These are phyloP conservation scores for Chytridium lagenaria DNA, from an alignment of 371 early-diverging fungal genomes.

Conservation along the genomic window DNA sequence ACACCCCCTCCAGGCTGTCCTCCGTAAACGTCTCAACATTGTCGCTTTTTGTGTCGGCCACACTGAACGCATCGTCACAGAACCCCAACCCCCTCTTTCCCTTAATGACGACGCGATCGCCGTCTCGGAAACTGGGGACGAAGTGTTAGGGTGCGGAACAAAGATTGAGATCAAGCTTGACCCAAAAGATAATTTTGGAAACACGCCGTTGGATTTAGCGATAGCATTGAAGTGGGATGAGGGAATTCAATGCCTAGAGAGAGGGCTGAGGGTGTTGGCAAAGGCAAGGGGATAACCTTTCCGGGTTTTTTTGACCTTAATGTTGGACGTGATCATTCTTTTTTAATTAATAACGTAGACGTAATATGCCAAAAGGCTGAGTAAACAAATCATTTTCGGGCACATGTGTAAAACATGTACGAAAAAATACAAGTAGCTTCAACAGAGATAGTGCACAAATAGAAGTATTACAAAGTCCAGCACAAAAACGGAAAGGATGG, in stretches of 20 bases:
- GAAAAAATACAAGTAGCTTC: neutral
- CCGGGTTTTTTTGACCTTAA: too few relatives aligned
- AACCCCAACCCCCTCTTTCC: neutral
- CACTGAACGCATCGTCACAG: conserved; percentile 14
- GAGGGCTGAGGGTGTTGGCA: conserved; percentile 18
- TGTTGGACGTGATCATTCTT: too few relatives aligned
- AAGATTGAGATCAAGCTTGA: conserved; percentile 51
- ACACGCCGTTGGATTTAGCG: conserved; percentile 60
- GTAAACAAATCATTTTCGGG: neutral
- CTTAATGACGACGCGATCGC: conserved; percentile 16
- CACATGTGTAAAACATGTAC: neutral
- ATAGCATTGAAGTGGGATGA: conserved; percentile 28
- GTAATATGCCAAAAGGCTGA: too few relatives aligned
- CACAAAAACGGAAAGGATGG: neutral
- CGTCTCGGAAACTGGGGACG: neutral
- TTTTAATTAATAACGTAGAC: too few relatives aligned
- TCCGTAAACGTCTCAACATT: conserved; percentile 53
- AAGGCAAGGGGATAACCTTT: neutral
- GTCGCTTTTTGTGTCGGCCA: conserved; percentile 52
- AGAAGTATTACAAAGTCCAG: neutral
- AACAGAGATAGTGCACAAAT: neutral
- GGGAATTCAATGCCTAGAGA: conserved; percentile 20
- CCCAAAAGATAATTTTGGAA: conserved; percentile 61
- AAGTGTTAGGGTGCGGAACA: neutral
- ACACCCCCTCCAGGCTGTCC: conserved; percentile 53